phyloP scores from a whole-genome alignment of 768 basidiomycete genomes.

The Austroboletus festivus region DNA sequence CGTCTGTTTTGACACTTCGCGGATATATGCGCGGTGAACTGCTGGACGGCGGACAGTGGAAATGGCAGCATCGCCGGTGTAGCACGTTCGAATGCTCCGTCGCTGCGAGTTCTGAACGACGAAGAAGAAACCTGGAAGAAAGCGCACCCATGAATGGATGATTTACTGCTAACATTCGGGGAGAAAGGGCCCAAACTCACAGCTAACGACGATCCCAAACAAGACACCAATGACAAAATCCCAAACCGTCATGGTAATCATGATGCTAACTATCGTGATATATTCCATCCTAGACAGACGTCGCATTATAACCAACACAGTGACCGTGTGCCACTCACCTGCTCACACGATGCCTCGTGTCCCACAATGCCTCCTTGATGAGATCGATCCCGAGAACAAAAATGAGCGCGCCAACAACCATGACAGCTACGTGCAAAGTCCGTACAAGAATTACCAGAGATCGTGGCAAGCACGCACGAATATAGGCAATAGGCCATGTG shows the following conservation, averaged over 20 bases:
- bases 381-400: constrained; percentile 94
- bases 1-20: constrained; percentile 90
- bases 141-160: not conserved
- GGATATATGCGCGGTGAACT: constrained; percentile 83
- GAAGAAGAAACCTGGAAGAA: constrained; percentile 76
- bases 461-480: constrained; percentile 56
- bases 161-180: not conserved
- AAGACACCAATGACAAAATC: constrained; percentile 94
- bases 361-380: constrained; percentile 95
- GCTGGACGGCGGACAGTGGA: constrained; percentile 91
- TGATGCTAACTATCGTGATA: constrained; percentile 80
- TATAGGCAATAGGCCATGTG: constrained; percentile 85
- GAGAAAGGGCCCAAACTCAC: constrained; percentile 40
- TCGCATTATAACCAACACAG: not conserved
- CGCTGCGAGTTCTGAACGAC: constrained; percentile 93
- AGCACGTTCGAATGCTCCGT: constrained; percentile 77
- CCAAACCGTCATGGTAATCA: constrained; percentile 89
- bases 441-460: not conserved
- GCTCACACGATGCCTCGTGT: constrained; percentile 86
- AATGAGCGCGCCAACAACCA: constrained; percentile 89
- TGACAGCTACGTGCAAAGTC: constrained; percentile 56
- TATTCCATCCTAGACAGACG: constrained; percentile 58
- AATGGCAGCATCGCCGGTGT: constrained; percentile 79
- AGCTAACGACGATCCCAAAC: constrained; percentile 89
- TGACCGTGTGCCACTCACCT: constrained; percentile 40